Conservation (phyloP, 768 basidiomycete genomes). For the Termitomyces sp. region DNA sequence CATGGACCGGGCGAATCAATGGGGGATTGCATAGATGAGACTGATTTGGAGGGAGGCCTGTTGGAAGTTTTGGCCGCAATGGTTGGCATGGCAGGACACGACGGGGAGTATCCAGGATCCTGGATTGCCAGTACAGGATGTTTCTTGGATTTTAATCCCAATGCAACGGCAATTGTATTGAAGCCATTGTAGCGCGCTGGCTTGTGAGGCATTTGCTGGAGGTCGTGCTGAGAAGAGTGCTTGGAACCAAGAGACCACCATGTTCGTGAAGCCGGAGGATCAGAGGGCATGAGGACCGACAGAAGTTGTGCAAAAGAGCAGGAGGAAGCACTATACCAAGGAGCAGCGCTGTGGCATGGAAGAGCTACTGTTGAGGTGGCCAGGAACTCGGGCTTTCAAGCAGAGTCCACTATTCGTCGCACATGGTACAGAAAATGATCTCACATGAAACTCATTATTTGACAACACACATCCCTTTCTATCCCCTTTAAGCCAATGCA, state of each 20-base stretch:
- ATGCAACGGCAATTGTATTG: slow-evolving; percentile 53
- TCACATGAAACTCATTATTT: slow-evolving; percentile 7
- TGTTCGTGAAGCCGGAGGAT: slow-evolving; percentile 28
- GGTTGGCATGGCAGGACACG: slow-evolving; percentile 17
- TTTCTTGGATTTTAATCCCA: slow-evolving; percentile 64
- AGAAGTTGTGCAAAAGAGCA: slow-evolving; percentile 5
- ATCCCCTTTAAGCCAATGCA: slow-evolving; percentile 5
- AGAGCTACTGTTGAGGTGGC: slow-evolving; percentile 1
- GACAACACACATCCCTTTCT: neutral
- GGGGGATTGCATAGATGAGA: slow-evolving; percentile 52
- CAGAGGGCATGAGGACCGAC: slow-evolving; percentile 25
- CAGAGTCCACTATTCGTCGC: slow-evolving; percentile 6
- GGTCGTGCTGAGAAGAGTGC: slow-evolving; percentile 21
- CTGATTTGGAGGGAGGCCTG: slow-evolving; percentile 48
- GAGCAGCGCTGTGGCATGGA: neutral
- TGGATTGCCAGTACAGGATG: slow-evolving; percentile 47
- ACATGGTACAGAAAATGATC: slow-evolving; percentile 13
- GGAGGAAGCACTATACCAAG: neutral
- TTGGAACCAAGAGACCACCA: slow-evolving; percentile 43
- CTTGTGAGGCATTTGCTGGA: slow-evolving; percentile 26
- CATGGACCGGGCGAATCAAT: slow-evolving; percentile 50
- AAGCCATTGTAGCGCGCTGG: slow-evolving; percentile 23
- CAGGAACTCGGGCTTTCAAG: slow-evolving; percentile 4
- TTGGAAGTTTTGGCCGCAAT: slow-evolving; percentile 21
- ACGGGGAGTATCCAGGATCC: slow-evolving; percentile 32